These are phyloP conservation scores for Colletotrichum falcatum DNA, from an alignment of 2,329 filamentous ascomycete genomes.

Conservation along the genomic window DNA sequence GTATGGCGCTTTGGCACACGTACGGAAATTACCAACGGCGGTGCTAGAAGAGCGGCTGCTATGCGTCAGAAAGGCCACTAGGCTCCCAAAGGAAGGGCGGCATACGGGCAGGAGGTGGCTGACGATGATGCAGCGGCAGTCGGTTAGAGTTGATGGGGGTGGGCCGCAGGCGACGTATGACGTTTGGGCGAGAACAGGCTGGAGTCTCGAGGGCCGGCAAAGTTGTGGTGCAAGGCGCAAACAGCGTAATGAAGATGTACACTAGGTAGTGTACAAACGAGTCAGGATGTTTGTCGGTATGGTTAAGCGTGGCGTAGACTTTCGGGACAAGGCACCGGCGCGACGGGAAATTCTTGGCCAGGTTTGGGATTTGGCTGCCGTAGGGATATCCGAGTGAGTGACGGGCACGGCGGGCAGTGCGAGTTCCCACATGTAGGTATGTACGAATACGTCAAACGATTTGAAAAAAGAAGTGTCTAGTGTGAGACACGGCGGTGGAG, in stretches of 20 bases:
- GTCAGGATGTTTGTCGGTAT: neutral
- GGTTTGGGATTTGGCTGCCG: neutral
- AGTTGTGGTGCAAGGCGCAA: neutral
- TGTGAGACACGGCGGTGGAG: conserved; percentile 21
- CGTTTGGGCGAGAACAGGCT: neutral
- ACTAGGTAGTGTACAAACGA: too few species aligned
- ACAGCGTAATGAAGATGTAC: neutral
- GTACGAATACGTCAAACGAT: conserved; percentile 3
- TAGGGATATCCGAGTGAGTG: neutral
- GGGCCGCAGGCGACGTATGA: neutral
- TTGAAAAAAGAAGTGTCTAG: neutral
- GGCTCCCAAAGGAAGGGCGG: too few species aligned
- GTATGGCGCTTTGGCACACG: neutral
- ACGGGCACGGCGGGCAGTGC: neutral
- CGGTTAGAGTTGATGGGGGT: neutral
- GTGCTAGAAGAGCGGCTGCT: neutral
- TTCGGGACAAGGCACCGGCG: neutral
- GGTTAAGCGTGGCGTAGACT: neutral
- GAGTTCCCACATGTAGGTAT: neutral
- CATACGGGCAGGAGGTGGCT: neutral
- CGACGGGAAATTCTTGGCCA: neutral
- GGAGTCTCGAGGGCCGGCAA: too few species aligned
- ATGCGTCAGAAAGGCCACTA: neutral
- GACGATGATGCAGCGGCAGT: neutral
- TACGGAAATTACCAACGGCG: neutral